These are phyloP conservation scores for Dactylonectria estremocensis DNA, from an alignment of 2,329 filamentous ascomycete genomes.

Conservation along the genomic window DNA sequence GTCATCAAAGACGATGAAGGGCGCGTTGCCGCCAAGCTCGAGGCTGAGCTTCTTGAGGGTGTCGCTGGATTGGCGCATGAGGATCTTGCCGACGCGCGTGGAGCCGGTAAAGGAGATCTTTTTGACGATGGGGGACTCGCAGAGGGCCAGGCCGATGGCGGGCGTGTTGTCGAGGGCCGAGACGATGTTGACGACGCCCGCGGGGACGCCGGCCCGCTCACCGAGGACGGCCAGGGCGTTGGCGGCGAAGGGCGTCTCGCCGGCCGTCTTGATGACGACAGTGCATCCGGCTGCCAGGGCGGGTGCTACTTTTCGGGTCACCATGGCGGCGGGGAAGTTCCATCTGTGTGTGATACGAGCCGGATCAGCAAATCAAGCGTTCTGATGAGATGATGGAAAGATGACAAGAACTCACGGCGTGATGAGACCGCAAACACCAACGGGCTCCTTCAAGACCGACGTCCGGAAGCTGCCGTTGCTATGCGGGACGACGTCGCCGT, in stretches of 20 bases:
- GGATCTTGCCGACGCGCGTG: slow-evolving; percentile 60
- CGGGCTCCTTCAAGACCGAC: slow-evolving; percentile 25
- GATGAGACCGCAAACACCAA: slow-evolving; percentile 57
- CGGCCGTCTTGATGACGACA: slow-evolving; percentile 79
- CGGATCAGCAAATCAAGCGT: background rate
- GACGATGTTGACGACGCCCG: slow-evolving; percentile 67
- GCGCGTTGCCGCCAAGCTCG: slow-evolving; percentile 79
- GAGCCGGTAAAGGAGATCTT: slow-evolving; percentile 84
- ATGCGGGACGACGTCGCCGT: slow-evolving; percentile 72
- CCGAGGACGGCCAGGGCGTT: slow-evolving; percentile 78
- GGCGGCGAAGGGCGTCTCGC: slow-evolving; percentile 81
- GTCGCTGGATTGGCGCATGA: slow-evolving; percentile 80
- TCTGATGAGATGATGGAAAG: background rate
- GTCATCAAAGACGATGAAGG: slow-evolving; percentile 85
- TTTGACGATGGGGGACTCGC: slow-evolving; percentile 74
- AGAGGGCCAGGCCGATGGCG: slow-evolving; percentile 75
- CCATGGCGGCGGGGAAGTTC: slow-evolving; percentile 75
- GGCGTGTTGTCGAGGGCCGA: slow-evolving; percentile 76
- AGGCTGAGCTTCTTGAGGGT: slow-evolving; percentile 78
- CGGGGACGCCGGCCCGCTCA: slow-evolving; percentile 79
- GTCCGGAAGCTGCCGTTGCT: slow-evolving; percentile 68
- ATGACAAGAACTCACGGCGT: slow-evolving; percentile 59
- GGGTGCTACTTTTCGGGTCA: slow-evolving; percentile 61
- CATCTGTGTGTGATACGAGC: slow-evolving; percentile 69
- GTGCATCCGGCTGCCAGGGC: slow-evolving; percentile 81